Evolutionary conservation across 805 yeast genomes (phyloP).

Genomic region (Yarrowia sp.): DNA sequence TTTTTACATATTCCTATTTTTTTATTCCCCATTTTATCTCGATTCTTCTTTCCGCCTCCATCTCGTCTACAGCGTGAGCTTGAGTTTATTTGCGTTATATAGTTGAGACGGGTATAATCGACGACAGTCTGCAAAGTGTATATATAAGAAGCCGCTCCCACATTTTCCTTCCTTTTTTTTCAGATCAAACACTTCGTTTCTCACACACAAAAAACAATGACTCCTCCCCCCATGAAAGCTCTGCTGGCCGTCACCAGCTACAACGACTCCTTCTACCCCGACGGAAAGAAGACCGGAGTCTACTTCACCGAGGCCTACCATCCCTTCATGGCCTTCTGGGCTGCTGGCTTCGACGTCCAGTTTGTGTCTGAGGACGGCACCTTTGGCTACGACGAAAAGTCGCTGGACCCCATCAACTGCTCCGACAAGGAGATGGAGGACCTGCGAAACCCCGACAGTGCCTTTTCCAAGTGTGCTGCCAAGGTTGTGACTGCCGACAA

Average conservation of each 20-base stretch:
- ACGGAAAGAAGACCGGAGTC: slow-evolving; percentile 60
- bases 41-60: not conserved
- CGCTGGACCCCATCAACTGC: slow-evolving; percentile 34
- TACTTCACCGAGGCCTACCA: slow-evolving; percentile 58
- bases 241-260: slow-evolving; percentile 30
- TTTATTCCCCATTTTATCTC: no score
- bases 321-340: slow-evolving; percentile 49
- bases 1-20: no score
- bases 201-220: not conserved
- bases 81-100: slow-evolving; percentile 9
- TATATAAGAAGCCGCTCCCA: not conserved
- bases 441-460: slow-evolving; percentile 1
- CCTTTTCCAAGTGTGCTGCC: slow-evolving; percentile 74
- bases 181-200: no score
- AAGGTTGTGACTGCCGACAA: slow-evolving; percentile 70
- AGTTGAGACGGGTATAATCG: not conserved
- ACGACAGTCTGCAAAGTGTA: not conserved
- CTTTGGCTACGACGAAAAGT: slow-evolving; percentile 56
- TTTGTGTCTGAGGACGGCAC: slow-evolving; percentile 59
- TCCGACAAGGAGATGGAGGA: slow-evolving; percentile 13
- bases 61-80: not conserved
- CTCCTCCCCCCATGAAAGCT: slow-evolving; percentile 24
- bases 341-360: slow-evolving; percentile 51
- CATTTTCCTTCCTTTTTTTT: no score
- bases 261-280: slow-evolving; percentile 48